Evolutionary conservation across 2,329 filamentous ascomycete genomes (phyloP), one percentile per base, ranked within the genome.

Genomic region (Alternaria gansuensis): DNA sequence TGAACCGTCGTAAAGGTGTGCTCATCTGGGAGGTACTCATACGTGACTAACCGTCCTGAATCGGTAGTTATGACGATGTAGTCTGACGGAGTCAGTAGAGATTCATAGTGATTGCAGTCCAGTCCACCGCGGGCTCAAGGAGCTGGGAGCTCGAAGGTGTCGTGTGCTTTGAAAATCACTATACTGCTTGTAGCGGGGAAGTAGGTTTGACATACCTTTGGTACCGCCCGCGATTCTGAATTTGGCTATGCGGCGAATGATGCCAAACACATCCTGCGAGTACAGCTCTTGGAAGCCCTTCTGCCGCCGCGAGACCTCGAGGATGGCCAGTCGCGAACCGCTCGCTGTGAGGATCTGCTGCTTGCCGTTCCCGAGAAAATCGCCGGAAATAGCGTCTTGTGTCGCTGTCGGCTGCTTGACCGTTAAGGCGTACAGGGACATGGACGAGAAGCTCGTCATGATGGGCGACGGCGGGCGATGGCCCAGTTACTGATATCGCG

Each of bases 381-480:
- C 94, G 70, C 95, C 96, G 60, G 97, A 85, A 66, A 97, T 90
- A 65, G 95, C 93, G 80, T 96, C 90, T 50, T 90, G 93, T 73
- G 97, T 88, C 60, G 92, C 90, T 67, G 93, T 93, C 33, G 95
- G 92, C 70, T 92, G 90, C 81, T 97, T 93, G 74, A 99, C 89
- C 69, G 95, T 98, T 82, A 99, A 85, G 74, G 92, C 95, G 83
- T 99, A 99, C 82, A 99, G 89, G 79, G 97, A 97, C 92, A 97
- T 96, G 78, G 94, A 94, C 67, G 93, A 97, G 62, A 94, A 97
- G 77, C 93, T 96, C 83, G 95, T 94, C 95, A 98, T 98, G 77
- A 59, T 83, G 81, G 77, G 75, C 71, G 61, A 60, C 59, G 66
- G 72, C 59, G 75, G 73, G 72, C 75, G 59, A 68, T 53, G 63